A percentile compares a stretch with the other conserved stretches of the same genome.
Conservation (phyloP, 1,139 yeast species). For the Candida frijolesensis region DNA sequence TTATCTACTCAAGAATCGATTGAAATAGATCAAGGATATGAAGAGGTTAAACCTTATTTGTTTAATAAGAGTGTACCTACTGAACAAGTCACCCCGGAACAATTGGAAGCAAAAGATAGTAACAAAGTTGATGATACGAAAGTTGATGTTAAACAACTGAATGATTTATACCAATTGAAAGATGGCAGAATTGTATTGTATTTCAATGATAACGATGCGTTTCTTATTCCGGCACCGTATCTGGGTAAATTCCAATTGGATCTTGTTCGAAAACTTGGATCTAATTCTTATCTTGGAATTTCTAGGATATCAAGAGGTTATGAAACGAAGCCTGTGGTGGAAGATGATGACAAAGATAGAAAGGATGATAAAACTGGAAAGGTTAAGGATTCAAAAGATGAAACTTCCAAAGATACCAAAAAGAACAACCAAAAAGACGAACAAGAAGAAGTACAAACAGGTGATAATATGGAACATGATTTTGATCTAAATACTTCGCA, state of each 20-base stretch:
- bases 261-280: constrained; percentile 40
- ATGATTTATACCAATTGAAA: constrained; percentile 33
- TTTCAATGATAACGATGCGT: constrained; percentile 38
- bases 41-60: constrained; percentile 32
- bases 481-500: constrained; percentile 40
- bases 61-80: constrained; percentile 17
- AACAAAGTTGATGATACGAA: constrained; percentile 7
- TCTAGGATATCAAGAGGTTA: constrained; percentile 28
- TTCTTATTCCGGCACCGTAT: constrained; percentile 38
- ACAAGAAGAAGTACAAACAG: constrained; percentile 21
- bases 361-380: constrained; percentile 24
- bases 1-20: constrained; percentile 51
- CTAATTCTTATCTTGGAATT: constrained; percentile 31
- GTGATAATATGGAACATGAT: constrained; percentile 53
- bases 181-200: constrained; percentile 36
- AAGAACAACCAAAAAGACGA: background rate
- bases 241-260: constrained; percentile 37
- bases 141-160: constrained; percentile 22
- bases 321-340: constrained; percentile 28
- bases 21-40: constrained; percentile 61
- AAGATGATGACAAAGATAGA: constrained; percentile 32
- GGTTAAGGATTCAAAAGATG: constrained; percentile 7
- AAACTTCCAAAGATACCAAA: constrained; percentile 13
- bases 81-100: constrained; percentile 7
- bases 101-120: constrained; percentile 2